Base-by-base conservation (phyloP, 306 rosid genomes). In the Ziziphus jujuba region DNA sequence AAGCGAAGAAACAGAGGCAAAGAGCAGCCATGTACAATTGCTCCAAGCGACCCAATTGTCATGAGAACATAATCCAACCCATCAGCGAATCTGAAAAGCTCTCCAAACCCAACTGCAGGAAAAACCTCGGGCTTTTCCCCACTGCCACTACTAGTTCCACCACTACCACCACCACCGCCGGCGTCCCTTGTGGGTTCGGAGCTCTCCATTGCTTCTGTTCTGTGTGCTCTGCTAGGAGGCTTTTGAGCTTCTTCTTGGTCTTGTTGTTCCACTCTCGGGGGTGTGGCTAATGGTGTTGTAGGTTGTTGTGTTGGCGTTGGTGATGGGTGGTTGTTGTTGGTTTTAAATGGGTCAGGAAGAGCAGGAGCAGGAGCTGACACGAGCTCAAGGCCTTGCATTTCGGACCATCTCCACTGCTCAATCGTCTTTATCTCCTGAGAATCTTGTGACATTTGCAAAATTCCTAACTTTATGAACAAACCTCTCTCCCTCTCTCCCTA, bases 391-490 rank as follows among this genome's bases (percentile, higher is more conserved):
- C 96, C 98, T 77, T 91, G 98, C 98, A 91, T 91, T 85, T 91
- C 96, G 67, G 98, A 86, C 96, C 98, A 91, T 89, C 72, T 83
- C 98, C 98, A 91, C 79, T 91, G 87, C 86, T 91, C 98, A 72
- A 61, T 70, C 77, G 89, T 75, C 74, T 92, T 90, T 79, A 84
- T 84, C 81, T 90, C 97, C 69, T 80, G 75, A 67, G 93, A 88
- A 75, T 90, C 87, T 88, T 86, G 87, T 89, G 98, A 88, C 97
- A 91, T 91, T 84, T 82, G 88, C 72, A 66, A 79, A 86, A 77
- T 66, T 76, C 83, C 78, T 56, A 72, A 71, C 86, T 86, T 84
- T 83, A 75, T 76, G 72, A 81, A 74, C 75, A 66, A 81, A 70
- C 77, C 80, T 72, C 72, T 70, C 55, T 34, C 53, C 68, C 58